phyloP scores from a whole-genome alignment of 2,329 filamentous ascomycete genomes.

The Microdochium trichocladiopsis region DNA sequence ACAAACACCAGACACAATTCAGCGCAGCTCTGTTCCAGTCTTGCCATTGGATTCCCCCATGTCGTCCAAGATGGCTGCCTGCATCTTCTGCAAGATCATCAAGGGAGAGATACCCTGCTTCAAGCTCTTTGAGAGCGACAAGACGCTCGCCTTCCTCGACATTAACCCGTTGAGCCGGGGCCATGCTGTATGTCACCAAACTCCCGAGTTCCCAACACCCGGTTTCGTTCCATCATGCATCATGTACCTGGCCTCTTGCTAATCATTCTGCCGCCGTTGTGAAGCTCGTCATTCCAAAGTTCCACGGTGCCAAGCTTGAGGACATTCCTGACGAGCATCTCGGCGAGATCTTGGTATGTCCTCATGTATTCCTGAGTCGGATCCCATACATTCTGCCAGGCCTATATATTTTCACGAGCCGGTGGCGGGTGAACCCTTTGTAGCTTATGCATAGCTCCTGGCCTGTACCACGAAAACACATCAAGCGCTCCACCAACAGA shows the following conservation, averaged over 20 bases:
- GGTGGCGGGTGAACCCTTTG: too few relatives aligned
- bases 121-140: constrained; percentile 93
- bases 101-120: constrained; percentile 88
- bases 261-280: not conserved
- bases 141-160: constrained; percentile 91
- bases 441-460: too few relatives aligned
- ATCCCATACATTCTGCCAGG: too few relatives aligned
- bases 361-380: not conserved
- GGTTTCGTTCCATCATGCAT: too few relatives aligned
- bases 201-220: not conserved
- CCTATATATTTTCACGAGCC: too few relatives aligned
- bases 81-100: constrained; percentile 98
- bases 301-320: constrained; percentile 82
- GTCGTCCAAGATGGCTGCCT: constrained; percentile 51
- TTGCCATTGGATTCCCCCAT: constrained; percentile 10
- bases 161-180: constrained; percentile 85
- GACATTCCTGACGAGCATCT: constrained; percentile 91
- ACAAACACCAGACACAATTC: too few relatives aligned
- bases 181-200: constrained; percentile 63
- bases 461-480: too few relatives aligned
- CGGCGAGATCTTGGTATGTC: constrained; percentile 66
- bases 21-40: too few relatives aligned
- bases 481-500: too few relatives aligned
- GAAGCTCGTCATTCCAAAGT: constrained; percentile 93
- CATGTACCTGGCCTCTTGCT: too few relatives aligned